Evolutionary conservation across 371 early-diverging fungal species (phyloP).

Genomic region (Syncephalis fuscata): DNA sequence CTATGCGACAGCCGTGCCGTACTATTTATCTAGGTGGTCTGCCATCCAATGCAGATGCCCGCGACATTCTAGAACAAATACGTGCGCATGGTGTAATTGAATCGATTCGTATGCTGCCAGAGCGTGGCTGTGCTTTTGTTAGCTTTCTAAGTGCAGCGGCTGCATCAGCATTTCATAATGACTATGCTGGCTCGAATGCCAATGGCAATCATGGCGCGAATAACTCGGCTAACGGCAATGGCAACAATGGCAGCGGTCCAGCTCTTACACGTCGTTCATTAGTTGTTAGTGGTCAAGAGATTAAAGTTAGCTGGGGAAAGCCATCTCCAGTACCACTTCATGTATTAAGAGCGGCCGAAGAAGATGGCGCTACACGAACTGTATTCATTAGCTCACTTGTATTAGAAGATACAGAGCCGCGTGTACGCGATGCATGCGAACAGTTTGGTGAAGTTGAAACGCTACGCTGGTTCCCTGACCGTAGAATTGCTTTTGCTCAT

Average conservation of each 20-base stretch:
- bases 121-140: slow-evolving; percentile 64
- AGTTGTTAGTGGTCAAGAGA: slow-evolving; percentile 20
- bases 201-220: slow-evolving; percentile 1
- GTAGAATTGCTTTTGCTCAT: slow-evolving; percentile 68
- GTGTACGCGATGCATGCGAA: slow-evolving; percentile 28
- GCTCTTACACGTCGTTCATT: not conserved
- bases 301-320: slow-evolving; percentile 68
- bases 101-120: slow-evolving; percentile 47
- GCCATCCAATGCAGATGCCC: slow-evolving; percentile 34
- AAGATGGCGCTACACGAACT: slow-evolving; percentile 52
- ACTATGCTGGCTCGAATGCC: slow-evolving; percentile 21
- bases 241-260: not conserved
- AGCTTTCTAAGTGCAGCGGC: slow-evolving; percentile 51
- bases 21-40: slow-evolving; percentile 70
- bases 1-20: slow-evolving; percentile 12
- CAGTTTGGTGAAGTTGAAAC: slow-evolving; percentile 58
- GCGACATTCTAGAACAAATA: slow-evolving; percentile 54
- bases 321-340: slow-evolving; percentile 27
- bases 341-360: slow-evolving; percentile 28
- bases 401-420: slow-evolving; percentile 27
- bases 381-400: slow-evolving; percentile 61
- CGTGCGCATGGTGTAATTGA: slow-evolving; percentile 55
- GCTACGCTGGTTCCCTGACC: slow-evolving; percentile 46
- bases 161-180: slow-evolving; percentile 30
- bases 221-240: not conserved